Conservation (phyloP, 2,329 filamentous ascomycete genomes). For the Neurospora crassa region DNA sequence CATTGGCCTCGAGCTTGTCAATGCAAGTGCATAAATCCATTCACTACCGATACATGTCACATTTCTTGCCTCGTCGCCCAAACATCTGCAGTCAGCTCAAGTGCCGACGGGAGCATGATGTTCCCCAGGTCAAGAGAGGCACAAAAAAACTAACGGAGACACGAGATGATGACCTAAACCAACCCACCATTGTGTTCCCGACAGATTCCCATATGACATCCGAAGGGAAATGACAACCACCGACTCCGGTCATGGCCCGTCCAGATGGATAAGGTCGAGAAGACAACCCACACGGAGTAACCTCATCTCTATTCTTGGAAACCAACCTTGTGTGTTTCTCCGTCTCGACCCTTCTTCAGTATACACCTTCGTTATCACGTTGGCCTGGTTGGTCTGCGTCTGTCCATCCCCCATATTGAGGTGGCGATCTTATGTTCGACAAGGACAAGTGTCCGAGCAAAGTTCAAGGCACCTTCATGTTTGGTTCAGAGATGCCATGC, state of each 20-base stretch:
- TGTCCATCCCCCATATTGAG: background rate
- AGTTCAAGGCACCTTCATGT: background rate
- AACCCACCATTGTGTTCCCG: constrained; percentile 2
- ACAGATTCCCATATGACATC: constrained; percentile 6
- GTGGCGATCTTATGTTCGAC: background rate
- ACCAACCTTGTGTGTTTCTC: background rate
- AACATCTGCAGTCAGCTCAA: background rate
- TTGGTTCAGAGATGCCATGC: background rate
- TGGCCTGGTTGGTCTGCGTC: background rate
- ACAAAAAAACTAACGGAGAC: background rate
- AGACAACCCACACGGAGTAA: constrained; percentile 4
- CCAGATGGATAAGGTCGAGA: constrained; percentile 6
- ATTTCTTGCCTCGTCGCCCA: background rate
- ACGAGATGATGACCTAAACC: background rate
- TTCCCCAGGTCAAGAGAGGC: background rate
- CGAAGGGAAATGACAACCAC: constrained; percentile 6
- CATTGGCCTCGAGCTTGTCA: background rate
- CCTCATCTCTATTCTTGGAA: constrained; percentile 18
- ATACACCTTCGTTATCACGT: background rate
- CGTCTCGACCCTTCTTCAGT: background rate
- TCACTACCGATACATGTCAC: background rate
- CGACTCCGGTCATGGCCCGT: background rate
- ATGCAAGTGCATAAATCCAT: background rate
- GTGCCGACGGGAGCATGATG: background rate
- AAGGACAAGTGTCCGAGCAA: background rate